Evolutionary conservation across 345 rosid genomes (phyloP).

Genomic region (Camelina laxa): DNA sequence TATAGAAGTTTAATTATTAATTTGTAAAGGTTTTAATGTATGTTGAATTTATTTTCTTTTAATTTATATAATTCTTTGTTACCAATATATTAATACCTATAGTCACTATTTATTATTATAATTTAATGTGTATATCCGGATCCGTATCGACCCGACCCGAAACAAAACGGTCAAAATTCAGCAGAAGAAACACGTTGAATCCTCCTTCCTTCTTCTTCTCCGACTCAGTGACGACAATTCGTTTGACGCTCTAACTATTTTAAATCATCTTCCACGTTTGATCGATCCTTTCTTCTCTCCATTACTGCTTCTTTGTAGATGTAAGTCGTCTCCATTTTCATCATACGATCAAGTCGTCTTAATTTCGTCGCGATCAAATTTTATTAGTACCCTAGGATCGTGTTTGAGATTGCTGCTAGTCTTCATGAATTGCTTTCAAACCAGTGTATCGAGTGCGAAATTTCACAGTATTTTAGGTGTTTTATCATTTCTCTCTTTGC

Average conservation of each 20-base stretch:
- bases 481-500: neutral
- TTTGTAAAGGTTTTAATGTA: no score
- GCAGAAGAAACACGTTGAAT: constrained; percentile 30
- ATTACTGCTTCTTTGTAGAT: constrained; percentile 18
- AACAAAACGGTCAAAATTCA: constrained; percentile 43
- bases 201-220: constrained; percentile 15
- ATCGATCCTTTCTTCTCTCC: constrained; percentile 20
- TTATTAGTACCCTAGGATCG: neutral
- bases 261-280: constrained; percentile 2
- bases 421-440: neutral
- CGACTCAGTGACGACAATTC: constrained; percentile 34
- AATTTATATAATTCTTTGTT: no score
- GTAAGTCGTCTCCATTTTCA: constrained; percentile 35
- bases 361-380: constrained; percentile 26
- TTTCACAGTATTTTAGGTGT: neutral
- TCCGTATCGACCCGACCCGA: neutral
- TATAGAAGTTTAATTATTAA: no score
- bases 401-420: constrained; percentile 7
- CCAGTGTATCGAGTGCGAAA: neutral
- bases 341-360: constrained; percentile 10
- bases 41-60: no score
- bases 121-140: neutral
- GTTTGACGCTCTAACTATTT: constrained; percentile 8
- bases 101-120: no score
- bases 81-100: no score